Base-by-base conservation (phyloP, 495 filamentous ascomycete species). In the Hypoxylon fragiforme region DNA sequence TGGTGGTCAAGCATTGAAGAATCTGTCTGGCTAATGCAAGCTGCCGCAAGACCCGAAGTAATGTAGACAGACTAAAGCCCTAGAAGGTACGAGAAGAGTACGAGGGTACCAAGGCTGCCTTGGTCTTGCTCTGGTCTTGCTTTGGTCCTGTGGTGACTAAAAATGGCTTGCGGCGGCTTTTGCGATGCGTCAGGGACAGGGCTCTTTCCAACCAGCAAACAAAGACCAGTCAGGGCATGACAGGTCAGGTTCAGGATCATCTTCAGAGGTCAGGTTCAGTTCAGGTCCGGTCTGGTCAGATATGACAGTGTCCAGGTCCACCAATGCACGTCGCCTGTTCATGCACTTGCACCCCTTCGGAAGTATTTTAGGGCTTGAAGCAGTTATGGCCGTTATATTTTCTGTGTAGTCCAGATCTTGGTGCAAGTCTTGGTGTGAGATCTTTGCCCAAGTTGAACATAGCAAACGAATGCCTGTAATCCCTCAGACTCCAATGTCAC, bases 321-420 rank as follows among this genome's bases (percentile, higher is more conserved):
- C 58, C 35, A 55, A 62, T 62, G 52, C 58, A 56, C 24, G 35
- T 57, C 47, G 58, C 41, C 57, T 55, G 57, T 40, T 39, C 34
- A 16, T 48, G 42, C 51, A 45, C 57, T 50, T 31, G 45, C 57
- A 60, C 30, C 18, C 44, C 15, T 34, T 34, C 37, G n/a, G 31
- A 19, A 47, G 24, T 28, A 28, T 28, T 28, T 28, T n/a, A n/a
- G n/a, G n/a, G n/a, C n/a, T n/a, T n/a, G n/a, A n/a, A n/a, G n/a
- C n/a, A n/a, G n/a, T n/a, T n/a, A 48, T 51, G 57, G 24, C 21
- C 5, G 35, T 14, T n/a, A 38, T n/a, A 43, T 54, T 46, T 55
- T 40, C 28, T 50, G 32, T 42, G 28, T 44, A 48, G 41, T 7
- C 39, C 38, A 35, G 16, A 24, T 11, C 26, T n/a, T n/a, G n/a